Conservation (phyloP, 768 basidiomycete genomes). For the Suillus variegatus region DNA sequence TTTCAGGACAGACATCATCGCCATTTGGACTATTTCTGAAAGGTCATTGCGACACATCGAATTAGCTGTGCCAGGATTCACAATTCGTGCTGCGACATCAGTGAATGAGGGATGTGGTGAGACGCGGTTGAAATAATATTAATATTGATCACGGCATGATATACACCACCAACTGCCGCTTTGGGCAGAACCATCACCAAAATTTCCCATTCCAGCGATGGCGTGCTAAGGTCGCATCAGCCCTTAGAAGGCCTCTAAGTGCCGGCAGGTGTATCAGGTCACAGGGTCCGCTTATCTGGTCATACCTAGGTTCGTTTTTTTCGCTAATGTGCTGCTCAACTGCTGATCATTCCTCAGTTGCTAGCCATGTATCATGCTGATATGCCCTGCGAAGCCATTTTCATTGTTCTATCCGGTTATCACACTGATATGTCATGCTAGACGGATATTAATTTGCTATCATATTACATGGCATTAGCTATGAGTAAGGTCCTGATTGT, state of each 20-base stretch:
- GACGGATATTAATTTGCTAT: neutral
- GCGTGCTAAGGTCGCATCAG: neutral
- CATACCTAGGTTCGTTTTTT: no score
- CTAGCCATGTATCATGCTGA: no score
- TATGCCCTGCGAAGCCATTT: no score
- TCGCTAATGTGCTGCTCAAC: no score
- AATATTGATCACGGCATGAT: no score
- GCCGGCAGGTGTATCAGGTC: neutral
- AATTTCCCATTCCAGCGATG: neutral
- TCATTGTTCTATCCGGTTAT: neutral
- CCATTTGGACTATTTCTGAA: neutral
- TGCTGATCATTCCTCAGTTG: no score
- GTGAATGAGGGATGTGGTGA: neutral
- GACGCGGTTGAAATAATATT: no score
- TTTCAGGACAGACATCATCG: neutral
- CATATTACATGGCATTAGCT: neutral
- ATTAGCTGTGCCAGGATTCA: neutral
- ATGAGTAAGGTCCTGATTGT: neutral
- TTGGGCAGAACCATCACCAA: no score
- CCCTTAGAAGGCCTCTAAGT: neutral
- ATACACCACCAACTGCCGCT: no score
- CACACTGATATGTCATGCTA: constrained; percentile 1
- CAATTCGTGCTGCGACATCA: neutral
- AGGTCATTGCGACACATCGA: neutral
- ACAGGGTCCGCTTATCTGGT: neutral